These are phyloP conservation scores for Marasmius fiardii DNA, from an alignment of 1,284 basidiomycete genomes.

Conservation along the genomic window DNA sequence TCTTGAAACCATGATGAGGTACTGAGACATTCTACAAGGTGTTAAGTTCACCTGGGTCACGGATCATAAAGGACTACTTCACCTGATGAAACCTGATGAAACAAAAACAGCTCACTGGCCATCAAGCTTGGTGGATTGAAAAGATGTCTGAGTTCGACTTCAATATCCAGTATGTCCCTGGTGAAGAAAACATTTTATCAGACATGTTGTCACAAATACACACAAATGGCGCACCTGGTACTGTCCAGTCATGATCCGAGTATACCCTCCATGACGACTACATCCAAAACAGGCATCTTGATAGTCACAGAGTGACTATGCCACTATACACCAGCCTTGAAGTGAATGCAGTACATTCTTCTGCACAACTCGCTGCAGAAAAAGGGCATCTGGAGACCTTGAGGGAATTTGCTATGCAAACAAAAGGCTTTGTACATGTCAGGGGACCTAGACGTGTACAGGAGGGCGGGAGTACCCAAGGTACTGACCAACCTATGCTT, in stretches of 20 bases:
- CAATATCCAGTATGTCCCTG: not conserved
- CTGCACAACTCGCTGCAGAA: not conserved
- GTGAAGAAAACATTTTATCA: not conserved
- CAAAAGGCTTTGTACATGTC: not conserved
- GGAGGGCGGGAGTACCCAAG: conserved; percentile 8
- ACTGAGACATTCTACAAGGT: conserved; percentile 22
- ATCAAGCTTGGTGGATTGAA: not conserved
- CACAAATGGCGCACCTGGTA: not conserved
- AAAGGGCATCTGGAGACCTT: not conserved
- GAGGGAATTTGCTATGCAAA: not conserved
- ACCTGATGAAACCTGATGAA: conserved; percentile 20
- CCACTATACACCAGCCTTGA: conserved; percentile 4
- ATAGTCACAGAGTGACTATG: not conserved
- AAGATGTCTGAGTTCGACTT: not conserved
- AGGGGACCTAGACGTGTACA: not conserved
- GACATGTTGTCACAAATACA: not conserved
- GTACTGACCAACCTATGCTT: no score
- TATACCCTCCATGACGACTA: not conserved
- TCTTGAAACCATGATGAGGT: conserved; percentile 23
- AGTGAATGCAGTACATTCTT: not conserved
- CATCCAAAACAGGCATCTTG: not conserved
- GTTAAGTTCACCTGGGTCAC: conserved; percentile 24
- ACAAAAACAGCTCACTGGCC: conserved; percentile 17
- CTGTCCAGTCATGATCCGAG: not conserved
- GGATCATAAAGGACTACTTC: conserved; percentile 27